phyloP scores from a whole-genome alignment of 2,329 filamentous ascomycete species.

The Cercospora sp. region DNA sequence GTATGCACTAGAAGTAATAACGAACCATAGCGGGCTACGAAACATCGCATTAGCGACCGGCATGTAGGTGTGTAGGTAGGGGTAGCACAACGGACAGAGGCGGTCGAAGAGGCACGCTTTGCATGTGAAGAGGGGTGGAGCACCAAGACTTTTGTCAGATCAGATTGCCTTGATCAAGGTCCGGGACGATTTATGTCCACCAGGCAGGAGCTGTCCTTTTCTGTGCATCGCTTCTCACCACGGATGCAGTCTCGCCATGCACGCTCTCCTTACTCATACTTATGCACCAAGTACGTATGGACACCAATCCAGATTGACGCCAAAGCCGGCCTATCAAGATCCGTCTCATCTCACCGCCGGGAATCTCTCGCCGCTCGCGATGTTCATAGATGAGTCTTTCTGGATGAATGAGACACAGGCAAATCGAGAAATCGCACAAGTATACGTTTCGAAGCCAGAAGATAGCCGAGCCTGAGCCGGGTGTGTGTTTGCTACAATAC shows the following conservation, averaged over 20 bases:
- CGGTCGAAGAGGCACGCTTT: not conserved
- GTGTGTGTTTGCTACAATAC: not conserved
- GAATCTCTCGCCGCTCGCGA: not conserved
- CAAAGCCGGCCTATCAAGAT: not conserved
- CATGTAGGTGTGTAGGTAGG: not conserved
- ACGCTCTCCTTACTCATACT: not conserved
- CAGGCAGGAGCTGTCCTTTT: not conserved
- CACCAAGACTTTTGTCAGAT: not conserved
- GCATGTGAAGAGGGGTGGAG: not conserved
- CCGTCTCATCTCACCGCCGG: not conserved
- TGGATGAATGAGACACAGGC: not conserved
- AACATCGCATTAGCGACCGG: not conserved
- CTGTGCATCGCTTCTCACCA: not conserved
- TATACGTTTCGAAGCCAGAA: not conserved
- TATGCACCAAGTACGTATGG: not conserved
- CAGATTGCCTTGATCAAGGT: not conserved
- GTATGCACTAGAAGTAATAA: not conserved
- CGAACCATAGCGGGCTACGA: not conserved
- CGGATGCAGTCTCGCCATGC: not conserved
- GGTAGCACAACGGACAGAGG: not conserved
- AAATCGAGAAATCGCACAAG: not conserved
- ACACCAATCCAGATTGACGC: not conserved
- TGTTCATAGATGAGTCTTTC: not conserved
- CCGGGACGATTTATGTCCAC: not conserved
- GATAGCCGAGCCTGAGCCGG: not conserved